A percentile compares a stretch with the other conserved stretches of the same genome.
Conservation (phyloP, 768 basidiomycete species). For the Boletus speciosus region DNA sequence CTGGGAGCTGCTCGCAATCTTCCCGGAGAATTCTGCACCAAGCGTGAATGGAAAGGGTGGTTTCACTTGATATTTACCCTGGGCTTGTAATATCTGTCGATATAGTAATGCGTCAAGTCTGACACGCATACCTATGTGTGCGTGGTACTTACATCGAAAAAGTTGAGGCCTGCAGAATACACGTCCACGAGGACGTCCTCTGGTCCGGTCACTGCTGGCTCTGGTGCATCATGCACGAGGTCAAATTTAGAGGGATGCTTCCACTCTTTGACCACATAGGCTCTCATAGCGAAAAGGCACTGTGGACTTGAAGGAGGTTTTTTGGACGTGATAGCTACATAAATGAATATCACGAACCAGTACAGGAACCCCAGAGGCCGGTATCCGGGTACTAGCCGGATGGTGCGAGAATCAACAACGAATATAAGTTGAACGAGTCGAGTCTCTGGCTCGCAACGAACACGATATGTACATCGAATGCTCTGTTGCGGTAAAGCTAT, state of each 20-base stretch:
- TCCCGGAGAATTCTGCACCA: slow-evolving; percentile 84
- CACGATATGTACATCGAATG: background rate
- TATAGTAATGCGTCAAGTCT: background rate
- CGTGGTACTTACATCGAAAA: slow-evolving; percentile 55
- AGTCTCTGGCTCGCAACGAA: background rate
- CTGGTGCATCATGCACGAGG: slow-evolving; percentile 51
- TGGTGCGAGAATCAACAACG: background rate
- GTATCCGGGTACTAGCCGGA: slow-evolving; percentile 5
- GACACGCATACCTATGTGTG: slow-evolving; percentile 9
- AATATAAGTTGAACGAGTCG: too few relatives aligned
- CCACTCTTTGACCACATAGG: slow-evolving; percentile 68
- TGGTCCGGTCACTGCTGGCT: slow-evolving; percentile 47
- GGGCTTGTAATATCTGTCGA: slow-evolving; percentile 71
- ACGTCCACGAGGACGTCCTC: slow-evolving; percentile 72
- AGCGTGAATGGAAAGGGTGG: slow-evolving; percentile 83
- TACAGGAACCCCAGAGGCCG: background rate
- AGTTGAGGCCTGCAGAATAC: slow-evolving; percentile 72
- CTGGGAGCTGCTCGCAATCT: slow-evolving; percentile 62
- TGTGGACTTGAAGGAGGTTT: background rate
- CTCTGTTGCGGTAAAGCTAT: slow-evolving; percentile 11
- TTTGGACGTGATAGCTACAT: background rate
- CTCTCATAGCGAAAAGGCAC: slow-evolving; percentile 54
- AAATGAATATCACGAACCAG: background rate
- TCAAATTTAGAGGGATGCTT: slow-evolving; percentile 64
- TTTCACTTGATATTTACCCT: slow-evolving; percentile 86